These are phyloP conservation scores for Naganishia onofrii DNA, from an alignment of 768 basidiomycete species.

Conservation along the genomic window DNA sequence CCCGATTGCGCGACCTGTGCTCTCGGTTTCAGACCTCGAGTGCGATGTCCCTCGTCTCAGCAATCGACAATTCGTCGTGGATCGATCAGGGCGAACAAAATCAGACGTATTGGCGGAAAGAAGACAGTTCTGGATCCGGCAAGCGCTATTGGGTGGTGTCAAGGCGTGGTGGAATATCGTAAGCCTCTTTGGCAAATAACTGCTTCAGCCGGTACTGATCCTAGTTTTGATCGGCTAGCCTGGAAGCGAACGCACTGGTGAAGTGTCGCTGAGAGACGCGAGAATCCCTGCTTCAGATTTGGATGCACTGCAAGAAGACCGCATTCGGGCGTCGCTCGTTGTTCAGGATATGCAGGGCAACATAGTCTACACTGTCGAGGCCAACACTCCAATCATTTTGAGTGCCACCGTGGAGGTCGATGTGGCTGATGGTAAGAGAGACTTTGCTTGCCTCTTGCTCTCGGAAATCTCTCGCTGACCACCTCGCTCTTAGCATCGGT, in stretches of 20 bases:
- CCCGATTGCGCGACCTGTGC: slow-evolving; percentile 58
- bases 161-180: slow-evolving; percentile 21
- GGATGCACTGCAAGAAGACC: slow-evolving; percentile 5
- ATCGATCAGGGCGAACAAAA: slow-evolving; percentile 1
- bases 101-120: slow-evolving; percentile 5
- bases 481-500: not conserved
- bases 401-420: not conserved
- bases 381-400: slow-evolving; percentile 11
- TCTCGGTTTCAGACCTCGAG: not conserved
- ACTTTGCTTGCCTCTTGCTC: not conserved
- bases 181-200: not conserved
- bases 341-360: not conserved
- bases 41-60: slow-evolving; percentile 8
- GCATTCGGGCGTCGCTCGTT: not conserved
- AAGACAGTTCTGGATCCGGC: slow-evolving; percentile 16
- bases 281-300: slow-evolving; percentile 4
- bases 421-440: not conserved
- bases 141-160: not conserved
- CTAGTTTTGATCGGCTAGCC: not conserved
- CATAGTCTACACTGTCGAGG: not conserved
- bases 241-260: slow-evolving; percentile 11
- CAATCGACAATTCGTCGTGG: slow-evolving; percentile 15
- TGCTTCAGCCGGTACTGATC: not conserved
- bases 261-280: not conserved
- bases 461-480: not conserved